These are phyloP conservation scores for Neurospora sp. DNA, from an alignment of 495 filamentous ascomycete species.

Conservation along the genomic window DNA sequence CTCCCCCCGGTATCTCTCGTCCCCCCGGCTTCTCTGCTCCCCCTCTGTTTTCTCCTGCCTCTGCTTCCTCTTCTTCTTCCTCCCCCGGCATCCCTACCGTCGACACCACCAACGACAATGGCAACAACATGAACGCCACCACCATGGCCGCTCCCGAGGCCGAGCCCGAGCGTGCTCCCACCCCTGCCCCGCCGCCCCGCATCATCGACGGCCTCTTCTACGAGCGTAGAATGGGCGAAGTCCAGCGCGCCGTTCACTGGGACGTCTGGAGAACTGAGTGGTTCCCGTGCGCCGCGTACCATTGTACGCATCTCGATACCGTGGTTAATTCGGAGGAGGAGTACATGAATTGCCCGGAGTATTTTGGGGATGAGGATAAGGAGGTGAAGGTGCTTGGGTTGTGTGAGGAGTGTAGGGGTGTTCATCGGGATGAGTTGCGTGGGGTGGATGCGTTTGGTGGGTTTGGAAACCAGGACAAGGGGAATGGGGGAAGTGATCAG, in stretches of 20 bases:
- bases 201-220: not conserved
- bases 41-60: not conserved
- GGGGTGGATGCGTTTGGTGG: not conserved
- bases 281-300: not conserved
- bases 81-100: rapidly evolving
- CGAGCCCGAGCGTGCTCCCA: not conserved
- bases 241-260: not conserved
- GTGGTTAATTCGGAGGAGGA: not conserved
- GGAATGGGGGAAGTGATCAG: not conserved
- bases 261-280: not conserved
- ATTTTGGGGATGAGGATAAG: not conserved
- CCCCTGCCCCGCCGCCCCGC: not conserved
- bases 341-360: not conserved
- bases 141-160: not conserved
- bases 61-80: not conserved
- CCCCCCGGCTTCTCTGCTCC: not conserved
- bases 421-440: not conserved
- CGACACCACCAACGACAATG: not conserved
- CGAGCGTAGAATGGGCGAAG: not conserved
- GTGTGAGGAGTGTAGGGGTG: not conserved
- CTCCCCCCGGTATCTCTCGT: not conserved
- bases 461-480: not conserved
- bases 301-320: not conserved
- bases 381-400: not conserved
- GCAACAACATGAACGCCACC: not conserved